Percentiles rank a stretch among this genome's conserved stretches.
Evolutionary conservation across 2,329 filamentous ascomycete genomes (phyloP).

Genomic region (Microdochium paspali): DNA sequence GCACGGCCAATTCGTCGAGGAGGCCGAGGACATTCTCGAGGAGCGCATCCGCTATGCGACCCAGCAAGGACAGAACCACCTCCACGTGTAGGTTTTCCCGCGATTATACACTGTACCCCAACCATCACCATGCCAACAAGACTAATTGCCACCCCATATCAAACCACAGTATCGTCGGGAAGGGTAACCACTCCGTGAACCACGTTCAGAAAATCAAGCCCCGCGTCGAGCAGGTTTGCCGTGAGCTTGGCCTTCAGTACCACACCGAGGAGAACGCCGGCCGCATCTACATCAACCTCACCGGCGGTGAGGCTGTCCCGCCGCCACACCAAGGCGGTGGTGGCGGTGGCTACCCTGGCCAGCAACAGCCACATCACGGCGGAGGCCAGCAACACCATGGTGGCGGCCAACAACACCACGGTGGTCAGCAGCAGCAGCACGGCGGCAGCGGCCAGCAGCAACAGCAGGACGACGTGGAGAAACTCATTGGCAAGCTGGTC

Average conservation of each 20-base stretch:
- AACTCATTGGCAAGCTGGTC: constrained; percentile 49
- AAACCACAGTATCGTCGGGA: constrained; percentile 66
- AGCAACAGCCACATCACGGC: constrained; percentile 14
- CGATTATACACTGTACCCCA: too few species aligned
- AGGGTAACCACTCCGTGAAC: constrained; percentile 75
- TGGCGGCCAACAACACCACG: constrained; percentile 24
- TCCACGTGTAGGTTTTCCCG: constrained; percentile 61
- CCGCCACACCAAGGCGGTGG: constrained; percentile 34
- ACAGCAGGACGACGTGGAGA: constrained; percentile 48
- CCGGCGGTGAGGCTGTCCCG: constrained; percentile 53
- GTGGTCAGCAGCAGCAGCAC: constrained; percentile 21
- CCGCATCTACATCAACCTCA: constrained; percentile 78
- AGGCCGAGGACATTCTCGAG: constrained; percentile 86
- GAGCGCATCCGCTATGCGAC: constrained; percentile 73
- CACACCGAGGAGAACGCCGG: constrained; percentile 80
- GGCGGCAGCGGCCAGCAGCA: constrained; percentile 29
- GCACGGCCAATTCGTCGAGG: constrained; percentile 89
- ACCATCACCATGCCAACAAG: not conserved
- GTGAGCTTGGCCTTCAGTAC: constrained; percentile 73
- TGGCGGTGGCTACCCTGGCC: constrained; percentile 21
- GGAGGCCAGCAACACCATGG: constrained; percentile 22
- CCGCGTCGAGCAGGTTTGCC: constrained; percentile 80
- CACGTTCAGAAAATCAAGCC: constrained; percentile 94
- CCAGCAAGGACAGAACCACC: constrained; percentile 63
- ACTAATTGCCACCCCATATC: not conserved